Conservation (phyloP, 805 yeast species). For the Pichia exigua region DNA sequence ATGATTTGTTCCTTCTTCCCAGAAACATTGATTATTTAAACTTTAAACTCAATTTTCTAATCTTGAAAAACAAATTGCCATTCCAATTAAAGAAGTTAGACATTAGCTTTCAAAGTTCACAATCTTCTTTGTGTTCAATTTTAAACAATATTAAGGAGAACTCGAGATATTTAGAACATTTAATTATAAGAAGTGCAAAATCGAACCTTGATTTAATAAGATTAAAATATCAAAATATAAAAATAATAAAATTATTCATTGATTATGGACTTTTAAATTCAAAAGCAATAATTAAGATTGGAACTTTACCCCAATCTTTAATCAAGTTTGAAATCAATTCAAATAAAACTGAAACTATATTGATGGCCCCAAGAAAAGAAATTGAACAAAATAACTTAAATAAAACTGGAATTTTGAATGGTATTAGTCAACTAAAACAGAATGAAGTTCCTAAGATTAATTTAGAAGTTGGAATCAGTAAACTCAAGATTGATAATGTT, state of each 20-base stretch:
- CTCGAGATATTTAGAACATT: neutral
- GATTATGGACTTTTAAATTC: neutral
- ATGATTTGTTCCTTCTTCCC: conserved; percentile 3
- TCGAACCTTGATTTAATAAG: conserved; percentile 1
- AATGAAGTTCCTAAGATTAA: conserved; percentile 1
- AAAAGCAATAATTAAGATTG: neutral
- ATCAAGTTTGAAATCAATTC: conserved; percentile 3
- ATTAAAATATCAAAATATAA: conserved; percentile 1
- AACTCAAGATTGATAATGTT: conserved; percentile 5
- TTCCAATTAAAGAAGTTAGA: neutral
- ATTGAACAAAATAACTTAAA: neutral
- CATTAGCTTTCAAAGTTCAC: neutral
- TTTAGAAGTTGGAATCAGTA: conserved; percentile 1
- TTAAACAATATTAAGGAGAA: neutral
- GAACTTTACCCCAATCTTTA: neutral
- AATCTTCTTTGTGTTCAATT: neutral
- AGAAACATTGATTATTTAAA: neutral
- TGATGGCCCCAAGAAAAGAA: neutral
- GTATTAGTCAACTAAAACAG: conserved; percentile 3
- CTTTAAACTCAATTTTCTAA: neutral
- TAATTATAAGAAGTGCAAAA: neutral
- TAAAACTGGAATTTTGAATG: conserved; percentile 2
- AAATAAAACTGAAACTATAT: neutral
- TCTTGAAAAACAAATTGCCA: conserved; percentile 3
- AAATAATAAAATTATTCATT: neutral